Evolutionary conservation across 192 early-diverging fungal genomes (phyloP), one percentile per base, ranked within the genome.

Genomic region (Phycomyces nitens): DNA sequence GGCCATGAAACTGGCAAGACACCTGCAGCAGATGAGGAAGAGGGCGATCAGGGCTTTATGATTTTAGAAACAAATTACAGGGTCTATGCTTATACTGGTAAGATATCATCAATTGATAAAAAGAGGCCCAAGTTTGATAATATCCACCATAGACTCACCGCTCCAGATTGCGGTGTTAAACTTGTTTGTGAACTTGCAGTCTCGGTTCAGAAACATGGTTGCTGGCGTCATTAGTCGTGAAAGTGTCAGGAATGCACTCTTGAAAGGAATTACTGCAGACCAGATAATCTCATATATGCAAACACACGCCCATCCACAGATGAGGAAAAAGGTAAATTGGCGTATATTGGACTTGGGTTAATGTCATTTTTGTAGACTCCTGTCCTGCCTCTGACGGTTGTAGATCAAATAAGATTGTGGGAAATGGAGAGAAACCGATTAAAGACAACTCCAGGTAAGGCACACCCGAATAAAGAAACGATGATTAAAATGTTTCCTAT

Each of bases 341-440:
- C 24, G 21, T 44, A 51, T 18, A 9, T 42, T 15, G 20, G 60
- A 12, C 14, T 62, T 21, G 41, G 14, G 20, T n/a, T 24, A 11
- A 10, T n/a, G n/a, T n/a, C n/a, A n/a, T 14, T 23, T 24, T 21
- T 44, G 11, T 71, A 84, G 67, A 77, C 73, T 12, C 93, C 94
- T 0, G 77, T 96, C 16, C 70, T 99, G 59, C 96, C 96, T 0
- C 65, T 89, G 8, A 97, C 95, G 1, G 94, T 99, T 2, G 83
- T 94, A 0, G 96, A 99, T 76, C 96, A 99, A 75, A 92, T 99
- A 39, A 73, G 92, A 42, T 71, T 99, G 56, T 99, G 96, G 96
- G 96, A 99, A 73, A 87, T 91, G 74, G 96, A 99, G 70, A 80
- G 89, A 58, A 92, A 99, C 64, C 75, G 96, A 14, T 66, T 98